A percentile compares a stretch with the other conserved stretches of the same genome.
Conservation (phyloP, 2,329 filamentous ascomycete genomes). For the Fusarium sp. region DNA sequence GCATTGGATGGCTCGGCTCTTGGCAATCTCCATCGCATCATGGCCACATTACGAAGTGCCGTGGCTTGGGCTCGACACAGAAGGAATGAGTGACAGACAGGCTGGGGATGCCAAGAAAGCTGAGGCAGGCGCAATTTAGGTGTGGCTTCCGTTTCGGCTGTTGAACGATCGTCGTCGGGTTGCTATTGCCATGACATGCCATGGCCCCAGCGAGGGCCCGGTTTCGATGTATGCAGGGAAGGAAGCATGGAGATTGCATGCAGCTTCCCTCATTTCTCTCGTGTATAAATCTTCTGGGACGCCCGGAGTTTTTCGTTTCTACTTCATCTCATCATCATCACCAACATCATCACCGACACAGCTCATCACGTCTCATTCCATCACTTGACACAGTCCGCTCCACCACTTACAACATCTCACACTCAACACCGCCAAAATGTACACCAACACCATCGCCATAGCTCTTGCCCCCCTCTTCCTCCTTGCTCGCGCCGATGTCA, state of each 20-base stretch:
- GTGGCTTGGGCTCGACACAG: slow-evolving; percentile 17
- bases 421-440: slow-evolving; percentile 46
- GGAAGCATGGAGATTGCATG: slow-evolving; percentile 15
- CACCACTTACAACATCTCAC: not conserved
- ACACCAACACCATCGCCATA: slow-evolving; percentile 50
- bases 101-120: not conserved
- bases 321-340: slow-evolving; percentile 3
- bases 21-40: slow-evolving; percentile 13
- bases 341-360: not conserved
- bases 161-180: slow-evolving; percentile 23
- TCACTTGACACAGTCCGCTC: not conserved
- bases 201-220: not conserved
- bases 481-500: slow-evolving; percentile 53
- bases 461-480: slow-evolving; percentile 49
- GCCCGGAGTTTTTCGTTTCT: not conserved
- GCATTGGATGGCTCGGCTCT: not conserved
- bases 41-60: slow-evolving; percentile 33
- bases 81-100: not conserved
- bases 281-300: slow-evolving; percentile 27
- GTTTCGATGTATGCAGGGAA: not conserved
- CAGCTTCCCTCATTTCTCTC: not conserved
- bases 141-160: slow-evolving; percentile 34
- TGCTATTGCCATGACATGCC: slow-evolving; percentile 1
- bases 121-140: not conserved
- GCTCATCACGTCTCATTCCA: not conserved